Percentiles rank a stretch among this genome's conserved stretches.
phyloP scores from a whole-genome alignment of 2,329 filamentous ascomycete genomes.

The Penicillium sp. region DNA sequence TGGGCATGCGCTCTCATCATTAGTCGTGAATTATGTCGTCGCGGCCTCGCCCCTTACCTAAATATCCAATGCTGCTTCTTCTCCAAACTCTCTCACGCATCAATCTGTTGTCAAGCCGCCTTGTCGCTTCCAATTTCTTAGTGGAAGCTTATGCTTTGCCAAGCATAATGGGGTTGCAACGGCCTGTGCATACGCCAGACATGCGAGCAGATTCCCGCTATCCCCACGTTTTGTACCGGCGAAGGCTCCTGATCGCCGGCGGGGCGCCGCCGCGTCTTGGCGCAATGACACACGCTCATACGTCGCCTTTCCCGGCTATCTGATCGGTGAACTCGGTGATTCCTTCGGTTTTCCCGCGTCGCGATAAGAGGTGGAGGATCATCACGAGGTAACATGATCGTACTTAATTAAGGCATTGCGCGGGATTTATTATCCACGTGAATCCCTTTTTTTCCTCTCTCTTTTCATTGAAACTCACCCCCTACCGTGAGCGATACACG shows the following conservation, averaged over 20 bases:
- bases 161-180: background rate
- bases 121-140: background rate
- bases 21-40: too few species aligned
- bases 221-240: background rate
- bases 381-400: background rate
- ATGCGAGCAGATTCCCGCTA: background rate
- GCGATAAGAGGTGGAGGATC: slow-evolving; percentile 1
- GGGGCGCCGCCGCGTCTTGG: background rate
- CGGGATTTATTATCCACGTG: background rate
- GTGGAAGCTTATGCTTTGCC: background rate
- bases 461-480: background rate
- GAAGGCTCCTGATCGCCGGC: background rate
- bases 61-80: too few species aligned
- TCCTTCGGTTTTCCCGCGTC: background rate
- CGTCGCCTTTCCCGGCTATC: slow-evolving; percentile 1
- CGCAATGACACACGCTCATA: background rate
- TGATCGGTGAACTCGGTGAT: background rate
- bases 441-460: background rate
- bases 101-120: too few species aligned
- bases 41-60: too few species aligned
- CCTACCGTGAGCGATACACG: background rate
- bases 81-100: too few species aligned
- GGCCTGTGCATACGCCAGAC: background rate
- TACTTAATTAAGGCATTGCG: background rate
- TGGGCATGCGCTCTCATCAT: too few species aligned